Base-by-base conservation (phyloP, 345 rosid species). In the Garcia nutans region DNA sequence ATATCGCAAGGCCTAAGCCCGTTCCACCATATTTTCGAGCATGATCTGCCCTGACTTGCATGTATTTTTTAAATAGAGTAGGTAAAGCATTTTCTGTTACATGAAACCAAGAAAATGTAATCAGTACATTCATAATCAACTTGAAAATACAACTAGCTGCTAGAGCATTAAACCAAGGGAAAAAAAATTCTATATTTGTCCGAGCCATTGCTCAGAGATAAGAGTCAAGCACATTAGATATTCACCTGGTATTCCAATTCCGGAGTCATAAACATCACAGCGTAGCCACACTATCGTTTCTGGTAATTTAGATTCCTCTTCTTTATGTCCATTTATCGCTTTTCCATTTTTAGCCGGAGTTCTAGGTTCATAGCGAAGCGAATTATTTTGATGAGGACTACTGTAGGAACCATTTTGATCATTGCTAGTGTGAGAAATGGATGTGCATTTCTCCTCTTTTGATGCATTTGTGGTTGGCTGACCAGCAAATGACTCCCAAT, bases 21-120 rank as follows among this genome's bases (percentile, higher is more conserved):
- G 99, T 96, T 71, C 99, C 98, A 24, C 99, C 96, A 74, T 96
- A 96, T 77, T 93, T 93, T n/a, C 97, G 89, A 22, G 98, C 94
- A 85, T 91, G 94, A 88, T 90, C 97, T 0, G 98, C 87, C 6
- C 98, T 87, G 60, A 88, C 99, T 93, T 93, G 99, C 98, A 93
- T 93, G 81, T 96, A 96, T 83, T 86, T 89, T 79, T 90, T 90
- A 71, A 96, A 93, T 26, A 93, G 78, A 72, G 90, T 87, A n/a
- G 99, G 98, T 61, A 92, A 61, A 45, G 94, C 97, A 66, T 89
- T 90, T 84, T 93, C 99, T 96, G 92, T 77, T 26, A 49, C 68
- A 75, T n/a, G 69, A 78, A 42, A 62, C 28, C n/a, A 67, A n/a
- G 72, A 20, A 78, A 66, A 64, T 24, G 56, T 22, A 69, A 70